Base-by-base conservation (phyloP, 371 early-diverging fungal species). In the Mortierella sp. region DNA sequence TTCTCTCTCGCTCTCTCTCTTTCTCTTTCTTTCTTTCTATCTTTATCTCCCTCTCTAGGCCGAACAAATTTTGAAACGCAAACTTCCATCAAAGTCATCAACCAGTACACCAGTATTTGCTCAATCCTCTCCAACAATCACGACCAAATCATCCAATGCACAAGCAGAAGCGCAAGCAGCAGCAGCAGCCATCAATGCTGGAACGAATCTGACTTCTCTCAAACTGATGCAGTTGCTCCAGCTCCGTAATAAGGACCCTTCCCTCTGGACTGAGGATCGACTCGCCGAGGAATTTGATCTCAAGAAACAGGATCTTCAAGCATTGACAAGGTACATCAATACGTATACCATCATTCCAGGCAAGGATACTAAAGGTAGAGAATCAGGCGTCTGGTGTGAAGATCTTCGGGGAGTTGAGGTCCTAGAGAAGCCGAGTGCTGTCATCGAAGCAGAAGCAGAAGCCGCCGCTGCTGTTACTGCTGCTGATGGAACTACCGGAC, bases 321-420 rank as follows among this genome's bases (percentile, higher is more conserved):
- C 62, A 3, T 12, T 76, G 43, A 70, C 66, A 1, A 60, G 61
- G 37, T 76, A 76, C n/a, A 52, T 76, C 59, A 76, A 76, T 56
- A 76, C 78, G 11, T 76, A 76, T 28, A 44, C 70, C 7, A 76
- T 76, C 14, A 3, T 76, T 7, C 78, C 78, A 2, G 78, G 78
- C 15, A 76, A 76, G 53, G 78, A 76, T 39, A 70, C 70, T 42
- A 70, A 70, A 46, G 78, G 78, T 0, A 46, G 78, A 4, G 78
- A 76, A 39, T 8, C 65, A 0, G 78, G 78, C n/a, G 78, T 76
- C 43, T 76, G 78, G 78, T 76, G 78, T 50, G 78, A 76, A 31
- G 78, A 76, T 46, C 23, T 76, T 34, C 42, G 78, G 4, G 70
- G 70, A 6, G 70, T 76, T 23, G 47, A 65, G 15, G 50, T 70